Evolutionary conservation across 345 rosid genomes (phyloP), one percentile per base, ranked within the genome.

Genomic region (Toxicodendron radicans): DNA sequence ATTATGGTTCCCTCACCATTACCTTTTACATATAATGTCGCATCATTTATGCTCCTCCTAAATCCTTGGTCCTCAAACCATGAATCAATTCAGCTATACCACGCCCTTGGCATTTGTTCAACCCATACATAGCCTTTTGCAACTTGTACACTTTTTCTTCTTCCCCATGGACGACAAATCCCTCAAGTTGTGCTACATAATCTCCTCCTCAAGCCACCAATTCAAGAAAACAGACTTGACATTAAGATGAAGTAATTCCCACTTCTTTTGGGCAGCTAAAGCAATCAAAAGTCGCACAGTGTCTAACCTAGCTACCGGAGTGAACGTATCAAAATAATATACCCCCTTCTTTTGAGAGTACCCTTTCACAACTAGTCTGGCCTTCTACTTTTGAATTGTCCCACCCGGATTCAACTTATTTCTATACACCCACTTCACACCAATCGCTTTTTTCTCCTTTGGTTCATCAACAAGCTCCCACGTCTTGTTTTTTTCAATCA

Each of bases 391-490:
- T 33, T 54, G 27, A 33, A 71, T 71, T 11, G 33, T 0, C 1
- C 21, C 65, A 11, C 45, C 24, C 30, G 58, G 24, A 38, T 71
- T 43, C 13, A 11, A n/a, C n/a, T n/a, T n/a, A 10, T 41, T 60
- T 23, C 45, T 71, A 3, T 45, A 71, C 8, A 59, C 41, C 56
- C 45, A 58, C 17, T 71, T 71, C 24, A 71, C 17, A 1, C 66
- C 66, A 20, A 59, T 23, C 3, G 21, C 24, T 1, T 58, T 14
- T 43, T 71, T 58, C n/a, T 1, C 4, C 23, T 38, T 58, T 20
- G 0, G 14, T n/a, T 21, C 4, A 27, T 1, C 53, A 0, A 45
- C 66, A 21, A 43, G 21, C 53, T 58, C 43, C 41, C 66, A 58
- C 2, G 43, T 58, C 0, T 71, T 18, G 12, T 71, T 59, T 30